Base-by-base conservation (phyloP, 192 early-diverging fungal genomes). In the Mortierella hygrophila region DNA sequence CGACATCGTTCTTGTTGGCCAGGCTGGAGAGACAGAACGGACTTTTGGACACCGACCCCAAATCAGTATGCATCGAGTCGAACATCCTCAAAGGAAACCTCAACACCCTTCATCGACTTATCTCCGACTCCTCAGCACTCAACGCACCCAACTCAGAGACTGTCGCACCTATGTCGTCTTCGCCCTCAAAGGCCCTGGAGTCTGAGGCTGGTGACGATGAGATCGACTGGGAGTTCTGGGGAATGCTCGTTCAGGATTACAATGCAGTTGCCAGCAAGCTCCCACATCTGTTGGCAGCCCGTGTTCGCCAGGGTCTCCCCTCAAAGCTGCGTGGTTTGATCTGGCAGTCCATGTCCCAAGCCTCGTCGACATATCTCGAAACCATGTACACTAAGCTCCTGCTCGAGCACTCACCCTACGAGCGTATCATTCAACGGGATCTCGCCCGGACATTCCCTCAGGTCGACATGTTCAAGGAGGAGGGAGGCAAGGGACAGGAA, bases 401-500 rank as follows among this genome's bases (percentile, higher is more conserved):
- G 32, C 80, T 87, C 72, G 94, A 95, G 81, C 76, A 89, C 37
- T 95, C 95, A 52, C 93, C 96, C 18, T 94, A 97, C 83, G 97
- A 98, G 81, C 95, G 96, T 74, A 91, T 98, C 70, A 99, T 99
- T 80, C 94, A 95, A 68, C 90, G 98, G 26, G 98, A 99, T 88
- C 89, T 99, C 26, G 92, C 96, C 68, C 92, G 98, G 37, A 99
- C 98, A 18, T 99, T 98, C 87, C 98, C 98, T 40, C 89, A 91
- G 49, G 92, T 97, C 42, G 94, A 94, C 23, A 95, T 96, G 90
- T 99, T 99, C 78, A 92, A 93, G 73, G 89, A 95, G 69, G 93
- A 94, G 72, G 92, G 91, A 40, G 97, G 96, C 38, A 92, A 95
- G 46, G 98, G 97, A 21, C 98, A 99, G 90, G 93, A 93, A 74